Evolutionary conservation across 371 early-diverging fungal genomes (phyloP).

Genomic region (Cokeromyces recurvatus): DNA sequence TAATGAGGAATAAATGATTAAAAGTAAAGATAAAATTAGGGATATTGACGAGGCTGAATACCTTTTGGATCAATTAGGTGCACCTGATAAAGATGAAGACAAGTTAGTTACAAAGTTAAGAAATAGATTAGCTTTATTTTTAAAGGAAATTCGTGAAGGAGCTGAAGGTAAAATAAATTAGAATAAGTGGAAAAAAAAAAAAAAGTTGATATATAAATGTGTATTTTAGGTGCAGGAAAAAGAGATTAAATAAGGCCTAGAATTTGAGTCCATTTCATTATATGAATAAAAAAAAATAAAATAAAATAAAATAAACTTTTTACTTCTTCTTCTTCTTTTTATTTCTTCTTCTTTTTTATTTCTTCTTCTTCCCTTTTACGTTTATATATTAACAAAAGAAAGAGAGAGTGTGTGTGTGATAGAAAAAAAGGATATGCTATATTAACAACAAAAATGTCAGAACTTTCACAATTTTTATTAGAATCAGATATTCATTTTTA

Average conservation of each 20-base stretch:
- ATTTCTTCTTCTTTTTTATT: constrained; percentile 2
- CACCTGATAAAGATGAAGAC: constrained; percentile 41
- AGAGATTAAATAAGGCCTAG: constrained; percentile 16
- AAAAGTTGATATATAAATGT: not conserved
- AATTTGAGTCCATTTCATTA: not conserved
- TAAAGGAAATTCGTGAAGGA: constrained; percentile 41
- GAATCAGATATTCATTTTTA: constrained; percentile 33
- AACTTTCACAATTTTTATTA: constrained; percentile 29
- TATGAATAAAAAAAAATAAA: not conserved
- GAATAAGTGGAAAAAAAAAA: not conserved
- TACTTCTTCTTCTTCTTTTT: not conserved
- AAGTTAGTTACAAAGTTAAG: constrained; percentile 42
- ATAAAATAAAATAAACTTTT: not conserved
- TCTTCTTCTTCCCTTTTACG: not conserved
- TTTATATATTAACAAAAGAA: too few species aligned
- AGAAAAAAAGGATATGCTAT: too few species aligned
- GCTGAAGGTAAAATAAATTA: constrained; percentile 51
- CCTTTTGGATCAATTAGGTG: constrained; percentile 44
- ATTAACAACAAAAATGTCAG: too few species aligned
- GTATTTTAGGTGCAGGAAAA: constrained; percentile 16
- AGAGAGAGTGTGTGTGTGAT: too few species aligned
- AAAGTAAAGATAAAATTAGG: too few species aligned
- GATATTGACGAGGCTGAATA: constrained; percentile 55
- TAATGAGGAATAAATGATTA: too few species aligned
- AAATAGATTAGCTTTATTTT: constrained; percentile 31